Percentiles rank a stretch among this genome's conserved stretches.
Conservation (phyloP, 306 rosid genomes). For the Neltuma alba region DNA sequence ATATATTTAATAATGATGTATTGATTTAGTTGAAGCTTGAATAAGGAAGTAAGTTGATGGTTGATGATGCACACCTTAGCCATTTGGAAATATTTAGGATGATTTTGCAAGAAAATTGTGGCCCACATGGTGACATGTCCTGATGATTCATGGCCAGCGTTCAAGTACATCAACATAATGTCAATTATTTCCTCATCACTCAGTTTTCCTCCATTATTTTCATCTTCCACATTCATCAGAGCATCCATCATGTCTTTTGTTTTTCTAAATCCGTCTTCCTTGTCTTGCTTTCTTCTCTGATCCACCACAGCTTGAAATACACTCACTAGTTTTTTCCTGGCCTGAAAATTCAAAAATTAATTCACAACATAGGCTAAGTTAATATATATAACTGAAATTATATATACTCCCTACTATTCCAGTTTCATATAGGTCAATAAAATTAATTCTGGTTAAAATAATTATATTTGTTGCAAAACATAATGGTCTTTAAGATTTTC, state of each 20-base stretch:
- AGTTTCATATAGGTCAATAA: no score
- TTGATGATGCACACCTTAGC: constrained; percentile 63
- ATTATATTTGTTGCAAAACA: no score
- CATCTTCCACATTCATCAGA: constrained; percentile 64
- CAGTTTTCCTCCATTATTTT: constrained; percentile 65
- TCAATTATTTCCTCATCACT: constrained; percentile 80
- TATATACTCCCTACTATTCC: no score
- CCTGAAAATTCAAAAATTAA: not conserved
- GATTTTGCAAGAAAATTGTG: constrained; percentile 44
- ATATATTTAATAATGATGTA: not conserved
- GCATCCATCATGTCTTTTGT: constrained; percentile 4
- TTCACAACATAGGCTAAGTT: no score
- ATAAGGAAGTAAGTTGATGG: not conserved
- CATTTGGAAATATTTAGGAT: constrained; percentile 56
- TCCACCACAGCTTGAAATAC: not conserved
- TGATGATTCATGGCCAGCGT: constrained; percentile 95
- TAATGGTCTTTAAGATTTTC: no score
- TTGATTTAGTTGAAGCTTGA: no score
- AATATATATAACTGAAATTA: no score
- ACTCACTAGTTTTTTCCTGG: not conserved
- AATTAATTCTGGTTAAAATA: no score
- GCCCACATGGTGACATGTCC: constrained; percentile 93
- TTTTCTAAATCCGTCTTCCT: not conserved
- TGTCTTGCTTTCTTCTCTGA: not conserved
- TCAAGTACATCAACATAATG: constrained; percentile 78